Conservation (phyloP, 192 early-diverging fungal species). For the Borealophlyctis nickersoniae region DNA sequence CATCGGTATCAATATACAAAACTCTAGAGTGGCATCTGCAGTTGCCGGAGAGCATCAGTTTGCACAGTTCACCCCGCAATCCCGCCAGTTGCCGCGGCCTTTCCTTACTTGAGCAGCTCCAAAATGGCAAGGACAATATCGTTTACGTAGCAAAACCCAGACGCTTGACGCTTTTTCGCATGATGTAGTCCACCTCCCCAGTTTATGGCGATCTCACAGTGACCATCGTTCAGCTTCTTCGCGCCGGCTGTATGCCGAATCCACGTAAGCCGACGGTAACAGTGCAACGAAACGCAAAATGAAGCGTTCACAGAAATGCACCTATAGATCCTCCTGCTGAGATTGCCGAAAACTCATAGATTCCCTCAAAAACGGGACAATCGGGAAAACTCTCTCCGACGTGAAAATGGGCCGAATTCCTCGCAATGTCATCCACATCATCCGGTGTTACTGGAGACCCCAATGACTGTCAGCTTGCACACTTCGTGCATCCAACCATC, state of each 20-base stretch:
- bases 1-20: constrained; percentile 94
- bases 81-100: too few relatives aligned
- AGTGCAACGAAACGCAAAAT: constrained; percentile 3
- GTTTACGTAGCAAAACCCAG: constrained; percentile 98
- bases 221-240: constrained; percentile 73
- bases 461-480: too few relatives aligned
- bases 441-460: constrained; percentile 30
- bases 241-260: constrained; percentile 69
- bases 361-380: constrained; percentile 95
- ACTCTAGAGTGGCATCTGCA: constrained; percentile 70
- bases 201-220: constrained; percentile 91
- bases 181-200: constrained; percentile 99
- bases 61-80: too few relatives aligned
- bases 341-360: constrained; percentile 92
- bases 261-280: too few relatives aligned
- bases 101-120: constrained; percentile 67
- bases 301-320: constrained; percentile 20
- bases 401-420: constrained; percentile 63
- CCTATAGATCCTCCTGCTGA: constrained; percentile 90
- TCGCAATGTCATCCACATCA: constrained; percentile 45
- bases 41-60: too few relatives aligned
- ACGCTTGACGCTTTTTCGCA: constrained; percentile 79
- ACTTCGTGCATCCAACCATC: too few relatives aligned
- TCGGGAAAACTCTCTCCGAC: constrained; percentile 78
- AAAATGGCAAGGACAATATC: constrained; percentile 94